Percentiles rank a stretch among this genome's conserved stretches.
Evolutionary conservation across 257 asterid species (phyloP).

Genomic region (Fraxinus anomala): DNA sequence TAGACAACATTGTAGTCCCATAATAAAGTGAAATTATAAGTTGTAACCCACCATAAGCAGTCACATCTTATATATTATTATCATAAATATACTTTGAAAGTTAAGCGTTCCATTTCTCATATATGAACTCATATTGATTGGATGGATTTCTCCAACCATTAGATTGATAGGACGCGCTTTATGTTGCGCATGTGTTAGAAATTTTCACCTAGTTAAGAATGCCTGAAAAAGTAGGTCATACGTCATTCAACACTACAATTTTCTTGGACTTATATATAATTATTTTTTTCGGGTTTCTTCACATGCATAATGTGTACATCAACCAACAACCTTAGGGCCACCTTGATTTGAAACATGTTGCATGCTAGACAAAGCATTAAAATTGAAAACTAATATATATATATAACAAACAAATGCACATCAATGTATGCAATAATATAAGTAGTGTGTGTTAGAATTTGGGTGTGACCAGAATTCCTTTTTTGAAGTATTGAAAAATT

Average conservation of each 20-base stretch:
- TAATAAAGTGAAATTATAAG: too few relatives aligned
- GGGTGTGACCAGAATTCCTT: too few relatives aligned
- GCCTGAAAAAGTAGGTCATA: background rate
- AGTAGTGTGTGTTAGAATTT: background rate
- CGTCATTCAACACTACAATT: background rate
- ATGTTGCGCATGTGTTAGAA: too few relatives aligned
- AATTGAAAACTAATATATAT: background rate
- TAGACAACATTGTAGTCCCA: background rate
- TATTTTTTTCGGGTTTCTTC: constrained; percentile 11
- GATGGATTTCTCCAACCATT: background rate
- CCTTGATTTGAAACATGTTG: background rate
- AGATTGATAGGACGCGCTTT: too few relatives aligned
- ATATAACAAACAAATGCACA: background rate
- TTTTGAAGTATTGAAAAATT: too few relatives aligned
- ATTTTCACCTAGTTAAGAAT: background rate
- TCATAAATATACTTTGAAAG: background rate
- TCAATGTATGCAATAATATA: background rate
- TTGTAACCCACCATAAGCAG: too few relatives aligned
- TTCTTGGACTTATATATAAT: background rate
- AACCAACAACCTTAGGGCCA: constrained; percentile 20
- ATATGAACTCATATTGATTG: background rate
- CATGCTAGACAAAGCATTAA: constrained; percentile 9
- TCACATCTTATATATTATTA: background rate
- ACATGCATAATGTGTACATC: constrained; percentile 15
- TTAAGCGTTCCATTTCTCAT: background rate